phyloP scores from a whole-genome alignment of 768 basidiomycete species.

The Lactarius sp. region DNA sequence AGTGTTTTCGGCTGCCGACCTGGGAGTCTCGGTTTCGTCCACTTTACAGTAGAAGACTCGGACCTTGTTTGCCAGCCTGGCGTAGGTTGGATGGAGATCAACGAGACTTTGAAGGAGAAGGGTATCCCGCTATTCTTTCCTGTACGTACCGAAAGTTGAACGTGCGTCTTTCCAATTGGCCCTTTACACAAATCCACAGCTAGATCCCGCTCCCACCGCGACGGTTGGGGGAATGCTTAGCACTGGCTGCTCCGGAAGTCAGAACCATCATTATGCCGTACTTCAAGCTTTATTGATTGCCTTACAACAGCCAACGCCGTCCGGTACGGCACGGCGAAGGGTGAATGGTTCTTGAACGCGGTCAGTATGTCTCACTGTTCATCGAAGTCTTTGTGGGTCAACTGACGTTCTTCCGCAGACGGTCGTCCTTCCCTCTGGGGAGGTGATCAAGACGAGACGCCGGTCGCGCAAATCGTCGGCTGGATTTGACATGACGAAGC shows the following conservation, averaged over 20 bases:
- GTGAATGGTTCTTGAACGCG: conserved; percentile 85
- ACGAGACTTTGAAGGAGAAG: conserved; percentile 58
- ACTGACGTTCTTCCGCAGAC: conserved; percentile 45
- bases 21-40: background rate
- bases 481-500: conserved; percentile 78
- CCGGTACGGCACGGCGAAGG: conserved; percentile 84
- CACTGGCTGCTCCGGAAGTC: conserved; percentile 83
- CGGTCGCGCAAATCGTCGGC: conserved; percentile 81
- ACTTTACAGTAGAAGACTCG: conserved; percentile 52
- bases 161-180: background rate
- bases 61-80: conserved; percentile 76
- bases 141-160: conserved; percentile 33
- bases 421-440: conserved; percentile 81
- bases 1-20: background rate
- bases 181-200: conserved; percentile 35
- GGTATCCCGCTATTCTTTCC: conserved; percentile 85
- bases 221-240: conserved; percentile 85
- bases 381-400: no score
- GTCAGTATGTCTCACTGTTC: conserved; percentile 37
- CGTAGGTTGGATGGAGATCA: conserved; percentile 65
- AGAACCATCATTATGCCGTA: conserved; percentile 23
- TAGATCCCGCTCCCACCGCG: conserved; percentile 74
- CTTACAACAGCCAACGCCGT: conserved; percentile 60
- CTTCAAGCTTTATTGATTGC: background rate
- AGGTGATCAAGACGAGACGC: conserved; percentile 84